Evolutionary conservation across 2,329 filamentous ascomycete genomes (phyloP).

Genomic region (Pyrenophora tritici-repentis): DNA sequence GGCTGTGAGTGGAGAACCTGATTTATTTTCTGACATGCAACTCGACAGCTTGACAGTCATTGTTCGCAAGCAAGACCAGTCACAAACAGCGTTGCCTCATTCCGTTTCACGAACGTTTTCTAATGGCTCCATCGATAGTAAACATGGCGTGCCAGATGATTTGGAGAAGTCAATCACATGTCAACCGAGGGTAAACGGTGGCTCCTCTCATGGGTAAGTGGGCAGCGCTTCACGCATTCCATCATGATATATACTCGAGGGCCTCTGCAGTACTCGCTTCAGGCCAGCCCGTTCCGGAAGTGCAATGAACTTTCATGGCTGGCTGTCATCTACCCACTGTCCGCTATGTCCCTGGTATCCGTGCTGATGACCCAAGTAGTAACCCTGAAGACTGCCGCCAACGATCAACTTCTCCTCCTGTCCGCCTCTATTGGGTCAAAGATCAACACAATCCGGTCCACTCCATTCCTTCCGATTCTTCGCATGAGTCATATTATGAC

Average conservation of each 20-base stretch:
- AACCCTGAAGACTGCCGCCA: constrained; percentile 27
- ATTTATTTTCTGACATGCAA: constrained; percentile 60
- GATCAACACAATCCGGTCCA: constrained; percentile 52
- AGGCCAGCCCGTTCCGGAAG: background rate
- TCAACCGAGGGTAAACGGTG: constrained; percentile 45
- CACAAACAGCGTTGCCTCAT: constrained; percentile 39
- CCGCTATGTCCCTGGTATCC: background rate
- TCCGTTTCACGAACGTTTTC: constrained; percentile 55
- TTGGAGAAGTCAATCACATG: constrained; percentile 49
- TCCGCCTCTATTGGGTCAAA: constrained; percentile 57
- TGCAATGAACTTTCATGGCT: background rate
- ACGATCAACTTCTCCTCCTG: constrained; percentile 23
- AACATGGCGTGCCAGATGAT: constrained; percentile 54
- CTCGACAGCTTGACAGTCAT: constrained; percentile 59
- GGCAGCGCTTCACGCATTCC: background rate
- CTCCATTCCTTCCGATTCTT: constrained; percentile 51
- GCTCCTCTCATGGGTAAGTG: constrained; percentile 37
- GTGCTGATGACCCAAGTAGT: constrained; percentile 26
- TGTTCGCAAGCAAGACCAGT: constrained; percentile 51
- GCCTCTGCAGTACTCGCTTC: background rate
- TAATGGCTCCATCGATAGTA: constrained; percentile 61
- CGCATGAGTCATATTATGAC: constrained; percentile 55
- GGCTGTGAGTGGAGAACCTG: constrained; percentile 43
- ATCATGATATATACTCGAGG: background rate
- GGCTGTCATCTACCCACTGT: background rate